Percentiles rank a stretch among this genome's conserved stretches.
phyloP scores from a whole-genome alignment of 306 rosid species.

The Cucurbita ficifolia region DNA sequence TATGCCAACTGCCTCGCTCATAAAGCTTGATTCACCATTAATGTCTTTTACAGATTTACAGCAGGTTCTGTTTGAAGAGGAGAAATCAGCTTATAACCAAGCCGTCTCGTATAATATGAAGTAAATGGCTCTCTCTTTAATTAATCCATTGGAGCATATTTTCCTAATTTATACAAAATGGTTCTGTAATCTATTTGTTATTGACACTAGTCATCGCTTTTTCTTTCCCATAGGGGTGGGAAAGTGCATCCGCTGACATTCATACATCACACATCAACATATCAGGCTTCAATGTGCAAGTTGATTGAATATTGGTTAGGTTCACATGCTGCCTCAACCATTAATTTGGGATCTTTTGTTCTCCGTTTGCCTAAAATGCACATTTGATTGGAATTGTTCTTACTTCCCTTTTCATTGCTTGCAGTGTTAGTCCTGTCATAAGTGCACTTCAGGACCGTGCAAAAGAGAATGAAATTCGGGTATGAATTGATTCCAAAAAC shows the following conservation, averaged over 20 bases:
- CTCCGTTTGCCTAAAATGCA: background rate
- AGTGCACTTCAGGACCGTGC: constrained; percentile 70
- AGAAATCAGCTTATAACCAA: constrained; percentile 78
- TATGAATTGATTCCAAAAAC: constrained; percentile 20
- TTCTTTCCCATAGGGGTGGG: constrained; percentile 44
- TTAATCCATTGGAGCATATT: background rate
- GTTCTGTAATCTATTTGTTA: background rate
- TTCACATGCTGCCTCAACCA: constrained; percentile 8
- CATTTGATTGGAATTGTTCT: background rate
- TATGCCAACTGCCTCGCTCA: constrained; percentile 48
- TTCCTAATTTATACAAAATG: background rate
- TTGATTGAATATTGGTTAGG: constrained; percentile 90
- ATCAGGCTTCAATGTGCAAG: constrained; percentile 98
- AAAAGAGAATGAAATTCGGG: constrained; percentile 87
- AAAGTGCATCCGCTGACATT: constrained; percentile 84
- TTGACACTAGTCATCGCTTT: constrained; percentile 11
- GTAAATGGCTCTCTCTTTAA: constrained; percentile 21
- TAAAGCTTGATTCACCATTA: constrained; percentile 60
- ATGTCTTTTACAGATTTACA: constrained; percentile 72
- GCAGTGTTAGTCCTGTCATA: constrained; percentile 96
- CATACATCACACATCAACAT: constrained; percentile 88
- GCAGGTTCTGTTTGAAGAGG: constrained; percentile 79
- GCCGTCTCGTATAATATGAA: constrained; percentile 69
- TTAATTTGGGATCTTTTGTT: background rate
- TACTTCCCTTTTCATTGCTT: constrained; percentile 13